Percentiles rank a stretch among this genome's conserved stretches.
Conservation (phyloP, 805 yeast genomes). For the Sugiyamaella americana region DNA sequence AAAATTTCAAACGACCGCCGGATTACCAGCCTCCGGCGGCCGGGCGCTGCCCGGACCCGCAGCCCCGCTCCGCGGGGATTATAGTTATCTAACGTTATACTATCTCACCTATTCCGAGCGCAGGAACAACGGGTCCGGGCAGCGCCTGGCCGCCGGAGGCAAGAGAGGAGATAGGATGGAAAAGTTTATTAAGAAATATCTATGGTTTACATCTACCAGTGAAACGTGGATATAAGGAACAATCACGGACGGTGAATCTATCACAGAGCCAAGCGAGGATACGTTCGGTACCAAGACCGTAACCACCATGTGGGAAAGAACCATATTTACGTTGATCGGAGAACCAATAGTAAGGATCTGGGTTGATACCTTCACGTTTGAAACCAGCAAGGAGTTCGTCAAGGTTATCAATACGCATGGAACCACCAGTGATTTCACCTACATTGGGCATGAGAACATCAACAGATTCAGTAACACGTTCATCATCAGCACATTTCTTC, state of each 20-base stretch:
- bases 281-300: conserved; percentile 97
- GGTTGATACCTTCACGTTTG: conserved; percentile 84
- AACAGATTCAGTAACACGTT: conserved; percentile 94
- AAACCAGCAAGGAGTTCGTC: conserved; percentile 86
- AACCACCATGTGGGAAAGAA: conserved; percentile 98
- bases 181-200: conserved; percentile 2
- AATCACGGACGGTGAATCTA: conserved; percentile 97
- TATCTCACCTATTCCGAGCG: too few relatives aligned
- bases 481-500: conserved; percentile 86
- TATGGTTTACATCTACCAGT: conserved; percentile 97
- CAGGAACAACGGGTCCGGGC: conserved; percentile 1
- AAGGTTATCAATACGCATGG: conserved; percentile 85
- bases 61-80: too few relatives aligned
- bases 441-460: conserved; percentile 99
- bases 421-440: conserved; percentile 98
- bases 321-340: conserved; percentile 95
- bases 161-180: background rate
- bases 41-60: too few relatives aligned
- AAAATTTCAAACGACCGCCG: too few relatives aligned
- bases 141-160: background rate
- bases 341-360: conserved; percentile 90
- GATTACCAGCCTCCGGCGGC: too few relatives aligned
- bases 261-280: conserved; percentile 97
- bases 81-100: too few relatives aligned
- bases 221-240: conserved; percentile 96